Evolutionary conservation across 2,329 filamentous ascomycete species (phyloP), one percentile per base, ranked within the genome.

Genomic region (Xylariales sp.): DNA sequence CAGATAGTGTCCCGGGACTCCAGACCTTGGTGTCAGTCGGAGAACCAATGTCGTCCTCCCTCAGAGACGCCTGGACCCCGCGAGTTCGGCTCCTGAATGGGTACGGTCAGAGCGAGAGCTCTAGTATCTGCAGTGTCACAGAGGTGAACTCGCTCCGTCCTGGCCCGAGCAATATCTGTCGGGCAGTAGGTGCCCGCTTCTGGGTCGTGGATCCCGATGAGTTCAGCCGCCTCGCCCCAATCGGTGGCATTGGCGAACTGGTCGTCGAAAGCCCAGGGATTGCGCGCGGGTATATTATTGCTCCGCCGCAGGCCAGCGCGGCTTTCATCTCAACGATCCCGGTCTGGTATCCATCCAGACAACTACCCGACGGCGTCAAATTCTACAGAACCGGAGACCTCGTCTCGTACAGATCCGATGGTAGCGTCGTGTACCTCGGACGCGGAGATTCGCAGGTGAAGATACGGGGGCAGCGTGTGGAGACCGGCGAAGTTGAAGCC

Each of bases 351-450:
- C 54, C 57, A 53, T 36, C 45, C 39, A n/a, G 32, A 12, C 28
- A 45, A 34, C 49, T 60, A 4, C 65, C 60, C 16, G 54, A 59
- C 4, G 54, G 59, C 18, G 34, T 60, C 32, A 50, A 60, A 34
- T 53, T 67, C 16, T 67, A 67, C 28, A 59, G 49, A 28, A 67
- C 65, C 2, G 65, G 65, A 36, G 65, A 67, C 34, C 32, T 67
- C 14, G 65, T 64, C 0, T 39, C 16, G 10, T 67, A 64, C 16
- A 59, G 36, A 45, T 52, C 60, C 12, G 61, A 67, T 50, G 65
- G 65, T 5, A 61, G 16, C 6, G 18, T 67, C 5, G 10, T 36
- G 10, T 64, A 46, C 43, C 48, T 64, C 14, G 65, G 65, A 32
- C 60, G 65, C 12, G 6, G 48, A 32, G 65, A 67, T 41, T 52